Base-by-base conservation (phyloP, 2,329 filamentous ascomycete genomes). In the Dryadomyces quercus-mongolicae region DNA sequence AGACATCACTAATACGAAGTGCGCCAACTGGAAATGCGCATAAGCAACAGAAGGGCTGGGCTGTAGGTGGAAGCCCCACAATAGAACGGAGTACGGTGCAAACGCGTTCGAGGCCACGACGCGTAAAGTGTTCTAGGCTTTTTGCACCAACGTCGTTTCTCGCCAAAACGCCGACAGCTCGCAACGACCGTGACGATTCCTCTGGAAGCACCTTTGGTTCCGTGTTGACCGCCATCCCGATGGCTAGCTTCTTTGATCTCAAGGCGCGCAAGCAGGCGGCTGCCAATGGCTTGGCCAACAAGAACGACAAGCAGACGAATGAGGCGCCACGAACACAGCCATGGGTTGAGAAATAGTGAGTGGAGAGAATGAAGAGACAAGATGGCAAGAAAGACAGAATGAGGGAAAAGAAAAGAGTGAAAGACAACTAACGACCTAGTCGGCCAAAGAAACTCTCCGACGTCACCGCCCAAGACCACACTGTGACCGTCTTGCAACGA, bases 321-420 rank as follows among this genome's bases (percentile, higher is more conserved):
- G 81, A 86, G 56, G 74, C 74, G 34, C 77, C 77, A 61, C 79
- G 80, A 64, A 75, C 84, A 61, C 92, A 96, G 65, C 93, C 93
- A 63, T 98, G 93, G 93, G 92, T 97, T 53, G 93, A 97, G 74
- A 97, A 97, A 87, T 97, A 96, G 92, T 95, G 75, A 59, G 78
- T 57, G 2, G 5, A n/a, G 36, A 22, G 2, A 9, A 8, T 13
- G 18, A 22, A 18, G 40, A 46, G n/a, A 20, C 2, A 15, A 46
- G 95, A 74, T 58, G 78, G 57, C 12, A 38, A 47, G 9, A 45
- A 43, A 10, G 18, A 21, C 13, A 40, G 45, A 47, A 2, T 20
- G 5, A 48, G 20, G 22, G 6, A 16, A 38, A 18, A 45, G 21
- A 42, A n/a, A 18, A 25, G n/a, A 38, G n/a, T 13, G 7, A 38